phyloP scores from a whole-genome alignment of 2,329 filamentous ascomycete species.

The Penicillium sp. region DNA sequence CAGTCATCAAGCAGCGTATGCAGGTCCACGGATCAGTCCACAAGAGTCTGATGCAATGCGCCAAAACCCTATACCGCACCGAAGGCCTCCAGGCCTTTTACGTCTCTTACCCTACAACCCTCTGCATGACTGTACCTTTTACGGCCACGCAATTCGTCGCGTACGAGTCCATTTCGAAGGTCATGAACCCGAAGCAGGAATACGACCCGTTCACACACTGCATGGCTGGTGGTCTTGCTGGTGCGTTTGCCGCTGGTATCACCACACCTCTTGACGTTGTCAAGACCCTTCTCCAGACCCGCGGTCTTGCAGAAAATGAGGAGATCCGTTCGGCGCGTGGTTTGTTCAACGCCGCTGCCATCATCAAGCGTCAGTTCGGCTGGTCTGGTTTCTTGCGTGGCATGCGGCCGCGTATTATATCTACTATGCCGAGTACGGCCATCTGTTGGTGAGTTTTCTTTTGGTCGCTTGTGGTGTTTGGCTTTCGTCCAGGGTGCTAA shows the following conservation, averaged over 20 bases:
- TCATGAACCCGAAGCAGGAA: slow-evolving; percentile 70
- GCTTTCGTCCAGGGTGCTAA: background rate
- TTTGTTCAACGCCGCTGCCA: slow-evolving; percentile 68
- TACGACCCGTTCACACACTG: slow-evolving; percentile 96
- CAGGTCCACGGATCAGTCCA: slow-evolving; percentile 95
- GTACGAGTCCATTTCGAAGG: slow-evolving; percentile 92
- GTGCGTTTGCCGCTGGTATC: slow-evolving; percentile 85
- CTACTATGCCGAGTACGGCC: slow-evolving; percentile 97
- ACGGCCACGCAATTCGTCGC: slow-evolving; percentile 95
- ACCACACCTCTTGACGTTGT: slow-evolving; percentile 97
- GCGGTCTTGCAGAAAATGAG: slow-evolving; percentile 72
- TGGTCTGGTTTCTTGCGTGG: slow-evolving; percentile 87
- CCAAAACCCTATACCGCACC: slow-evolving; percentile 74
- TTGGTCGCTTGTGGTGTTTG: no score
- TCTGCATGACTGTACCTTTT: slow-evolving; percentile 98
- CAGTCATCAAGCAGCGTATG: slow-evolving; percentile 99
- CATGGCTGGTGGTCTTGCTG: slow-evolving; percentile 82
- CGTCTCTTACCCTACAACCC: slow-evolving; percentile 93
- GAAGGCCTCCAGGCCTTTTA: slow-evolving; percentile 93
- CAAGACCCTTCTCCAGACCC: slow-evolving; percentile 93
- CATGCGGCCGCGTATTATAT: slow-evolving; percentile 81
- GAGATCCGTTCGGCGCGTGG: slow-evolving; percentile 83
- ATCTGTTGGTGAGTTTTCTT: slow-evolving; percentile 75
- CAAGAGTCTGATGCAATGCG: slow-evolving; percentile 79
- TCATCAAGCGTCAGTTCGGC: slow-evolving; percentile 80